Percentiles rank a stretch among this genome's conserved stretches.
Evolutionary conservation across 2,329 filamentous ascomycete genomes (phyloP).

Genomic region (Myriosclerotinia curreyana): DNA sequence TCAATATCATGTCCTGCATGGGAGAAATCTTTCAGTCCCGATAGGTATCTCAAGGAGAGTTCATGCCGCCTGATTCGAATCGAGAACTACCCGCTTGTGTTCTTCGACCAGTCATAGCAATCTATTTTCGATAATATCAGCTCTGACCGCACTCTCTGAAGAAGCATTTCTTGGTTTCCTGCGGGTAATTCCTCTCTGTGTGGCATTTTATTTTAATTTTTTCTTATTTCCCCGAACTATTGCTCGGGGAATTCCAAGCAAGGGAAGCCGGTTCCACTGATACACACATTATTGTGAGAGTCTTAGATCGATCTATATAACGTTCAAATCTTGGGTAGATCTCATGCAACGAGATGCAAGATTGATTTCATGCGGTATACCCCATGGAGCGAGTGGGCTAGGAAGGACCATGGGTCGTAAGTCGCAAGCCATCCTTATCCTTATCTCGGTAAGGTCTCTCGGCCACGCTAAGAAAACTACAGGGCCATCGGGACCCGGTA

Average conservation of each 20-base stretch:
- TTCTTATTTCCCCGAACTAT: slow-evolving; percentile 13
- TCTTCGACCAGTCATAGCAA: slow-evolving; percentile 20
- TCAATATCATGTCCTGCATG: slow-evolving; percentile 11
- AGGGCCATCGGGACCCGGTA: slow-evolving; percentile 14
- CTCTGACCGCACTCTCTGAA: slow-evolving; percentile 15
- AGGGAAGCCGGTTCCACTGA: slow-evolving; percentile 18
- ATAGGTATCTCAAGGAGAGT: slow-evolving; percentile 13
- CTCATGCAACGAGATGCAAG: slow-evolving; percentile 17
- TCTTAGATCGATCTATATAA: slow-evolving; percentile 17
- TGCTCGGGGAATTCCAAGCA: slow-evolving; percentile 13
- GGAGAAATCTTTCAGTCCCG: slow-evolving; percentile 12
- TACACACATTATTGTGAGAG: slow-evolving; percentile 18
- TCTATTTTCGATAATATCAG: slow-evolving; percentile 20
- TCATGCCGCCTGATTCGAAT: slow-evolving; percentile 5
- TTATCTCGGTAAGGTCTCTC: slow-evolving; percentile 13
- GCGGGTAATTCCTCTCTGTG: slow-evolving; percentile 17
- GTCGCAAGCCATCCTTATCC: slow-evolving; percentile 13
- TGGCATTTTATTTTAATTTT: slow-evolving; percentile 4
- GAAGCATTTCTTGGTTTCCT: slow-evolving; percentile 12
- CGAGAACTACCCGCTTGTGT: slow-evolving; percentile 13
- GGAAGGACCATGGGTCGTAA: slow-evolving; percentile 1
- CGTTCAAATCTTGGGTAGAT: slow-evolving; percentile 13
- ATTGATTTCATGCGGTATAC: slow-evolving; percentile 13
- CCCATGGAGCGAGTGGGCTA: slow-evolving; percentile 2
- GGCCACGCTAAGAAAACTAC: slow-evolving; percentile 11